Percentiles rank a stretch among this genome's conserved stretches.
phyloP scores from a whole-genome alignment of 805 yeast genomes.

The Dipodascopsis tothii region DNA sequence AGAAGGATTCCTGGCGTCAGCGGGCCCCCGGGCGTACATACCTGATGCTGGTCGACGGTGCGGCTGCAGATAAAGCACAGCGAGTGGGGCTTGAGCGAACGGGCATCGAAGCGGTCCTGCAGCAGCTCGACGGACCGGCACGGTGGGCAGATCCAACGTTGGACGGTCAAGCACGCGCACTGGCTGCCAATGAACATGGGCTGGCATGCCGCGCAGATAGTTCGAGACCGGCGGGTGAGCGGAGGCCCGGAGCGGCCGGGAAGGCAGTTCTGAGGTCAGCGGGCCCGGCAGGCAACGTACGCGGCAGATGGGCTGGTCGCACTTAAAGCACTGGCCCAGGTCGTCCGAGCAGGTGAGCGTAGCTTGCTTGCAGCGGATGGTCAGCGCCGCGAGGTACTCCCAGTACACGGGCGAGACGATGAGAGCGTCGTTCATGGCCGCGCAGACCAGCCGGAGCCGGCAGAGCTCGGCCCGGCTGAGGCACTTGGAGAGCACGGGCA shows the following conservation, averaged over 20 bases:
- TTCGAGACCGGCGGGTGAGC: constrained; percentile 7
- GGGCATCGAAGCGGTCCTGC: constrained; percentile 5
- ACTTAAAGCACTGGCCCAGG: constrained; percentile 2
- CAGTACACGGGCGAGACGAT: constrained; percentile 6
- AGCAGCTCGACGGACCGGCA: constrained; percentile 12
- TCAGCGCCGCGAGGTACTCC: constrained; percentile 2
- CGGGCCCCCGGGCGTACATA: not conserved
- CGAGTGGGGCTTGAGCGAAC: not conserved
- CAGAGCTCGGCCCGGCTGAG: constrained; percentile 2
- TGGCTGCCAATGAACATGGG: constrained; percentile 8
- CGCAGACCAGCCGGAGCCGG: constrained; percentile 12
- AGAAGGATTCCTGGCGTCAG: constrained; percentile 3
- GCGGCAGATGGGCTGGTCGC: constrained; percentile 1
- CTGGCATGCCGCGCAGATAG: constrained; percentile 9
- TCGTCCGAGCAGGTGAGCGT: constrained; percentile 9
- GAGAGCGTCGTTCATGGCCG: constrained; percentile 5
- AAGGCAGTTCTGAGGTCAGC: constrained; percentile 16
- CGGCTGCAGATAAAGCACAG: constrained; percentile 12
- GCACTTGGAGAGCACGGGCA: constrained; percentile 1
- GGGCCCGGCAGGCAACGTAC: too few relatives aligned
- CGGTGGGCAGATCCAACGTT: constrained; percentile 16
- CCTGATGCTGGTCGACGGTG: not conserved
- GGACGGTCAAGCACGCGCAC: constrained; percentile 9
- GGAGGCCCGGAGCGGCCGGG: constrained; percentile 4
- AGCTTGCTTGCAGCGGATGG: constrained; percentile 16